phyloP scores from a whole-genome alignment of 2,329 filamentous ascomycete genomes.

The Chaetomium strumarium region DNA sequence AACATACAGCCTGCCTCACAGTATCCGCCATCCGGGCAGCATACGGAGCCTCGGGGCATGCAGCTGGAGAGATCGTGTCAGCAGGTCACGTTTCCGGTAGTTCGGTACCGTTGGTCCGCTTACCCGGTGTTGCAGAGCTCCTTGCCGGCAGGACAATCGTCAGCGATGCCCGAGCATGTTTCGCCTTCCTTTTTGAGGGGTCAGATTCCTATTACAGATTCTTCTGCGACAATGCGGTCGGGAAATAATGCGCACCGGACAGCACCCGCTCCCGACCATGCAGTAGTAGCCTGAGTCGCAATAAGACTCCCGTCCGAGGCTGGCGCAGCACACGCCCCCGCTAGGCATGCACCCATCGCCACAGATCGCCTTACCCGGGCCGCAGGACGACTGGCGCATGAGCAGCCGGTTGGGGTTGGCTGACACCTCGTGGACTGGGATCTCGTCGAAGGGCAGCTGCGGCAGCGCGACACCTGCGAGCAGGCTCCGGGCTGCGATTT shows the following conservation, averaged over 20 bases:
- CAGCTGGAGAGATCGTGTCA: conserved; percentile 19
- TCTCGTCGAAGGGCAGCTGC: not conserved
- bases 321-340: conserved; percentile 2
- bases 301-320: not conserved
- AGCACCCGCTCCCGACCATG: conserved; percentile 2
- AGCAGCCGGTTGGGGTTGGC: conserved; percentile 5
- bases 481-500: conserved; percentile 9
- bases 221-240: too few relatives aligned
- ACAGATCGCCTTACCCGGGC: not conserved
- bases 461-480: conserved; percentile 8
- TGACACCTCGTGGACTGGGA: not conserved
- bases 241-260: not conserved
- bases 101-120: not conserved
- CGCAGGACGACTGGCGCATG: conserved; percentile 4
- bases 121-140: conserved; percentile 24
- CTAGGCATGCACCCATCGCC: not conserved
- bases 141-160: conserved; percentile 21
- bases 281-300: conserved; percentile 6
- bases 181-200: conserved; percentile 22
- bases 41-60: conserved; percentile 29
- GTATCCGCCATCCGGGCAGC: conserved; percentile 28
- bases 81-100: not conserved
- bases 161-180: conserved; percentile 26
- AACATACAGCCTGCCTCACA: conserved; percentile 29
- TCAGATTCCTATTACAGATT: not conserved